Base-by-base conservation (phyloP, 352 stramenopile species). In the Globisporangium solare region DNA sequence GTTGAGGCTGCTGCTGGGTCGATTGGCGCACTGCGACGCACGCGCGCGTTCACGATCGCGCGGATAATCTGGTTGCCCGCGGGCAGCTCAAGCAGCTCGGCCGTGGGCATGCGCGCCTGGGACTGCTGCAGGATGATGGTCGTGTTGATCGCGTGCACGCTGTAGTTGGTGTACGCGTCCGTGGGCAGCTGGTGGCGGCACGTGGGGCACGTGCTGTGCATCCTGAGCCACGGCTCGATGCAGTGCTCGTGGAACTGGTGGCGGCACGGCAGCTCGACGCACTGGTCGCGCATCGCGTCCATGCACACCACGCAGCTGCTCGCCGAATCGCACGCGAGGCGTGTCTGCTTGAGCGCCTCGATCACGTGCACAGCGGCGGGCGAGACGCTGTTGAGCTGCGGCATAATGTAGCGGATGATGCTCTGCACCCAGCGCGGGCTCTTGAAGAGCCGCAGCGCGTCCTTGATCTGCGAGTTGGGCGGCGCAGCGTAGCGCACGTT, bases 371-470 rank as follows among this genome's bases (percentile, higher is more conserved):
- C 63, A 7, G 84, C 68, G 2, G 79, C 83, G 2, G 84, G 84
- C 48, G 82, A 92, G 39, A 94, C 82, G 59, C 69, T 83, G 67
- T 94, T 83, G 54, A 95, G 80, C 64, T 95, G 85, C 43, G 85
- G 85, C 64, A 95, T 89, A 59, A 95, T 95, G 73, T 93, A 92
- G 15, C 79, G 85, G 54, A 95, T 93, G 65, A 95, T 93, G n/a
- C 81, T 92, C 60, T 92, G 83, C 42, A 95, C 85, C 85, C 85
- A 95, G 39, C 85, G 85, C 59, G 83, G 73, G 60, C 83, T 93
- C 79, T 95, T 95, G 71, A 95, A 95, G 35, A 95, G 68, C 10
- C 79, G 68, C 51, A 95, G 63, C 52, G 79, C 85, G 69, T 95
- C 85, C 63, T 95, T 93, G 66, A 93, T 92, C 69, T 92, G 81